A percentile compares a stretch with the other conserved stretches of the same genome.
These are phyloP conservation scores for Rutidosis leptorrhynchoides DNA, from an alignment of 129 eudicot genomes.

Conservation along the genomic window DNA sequence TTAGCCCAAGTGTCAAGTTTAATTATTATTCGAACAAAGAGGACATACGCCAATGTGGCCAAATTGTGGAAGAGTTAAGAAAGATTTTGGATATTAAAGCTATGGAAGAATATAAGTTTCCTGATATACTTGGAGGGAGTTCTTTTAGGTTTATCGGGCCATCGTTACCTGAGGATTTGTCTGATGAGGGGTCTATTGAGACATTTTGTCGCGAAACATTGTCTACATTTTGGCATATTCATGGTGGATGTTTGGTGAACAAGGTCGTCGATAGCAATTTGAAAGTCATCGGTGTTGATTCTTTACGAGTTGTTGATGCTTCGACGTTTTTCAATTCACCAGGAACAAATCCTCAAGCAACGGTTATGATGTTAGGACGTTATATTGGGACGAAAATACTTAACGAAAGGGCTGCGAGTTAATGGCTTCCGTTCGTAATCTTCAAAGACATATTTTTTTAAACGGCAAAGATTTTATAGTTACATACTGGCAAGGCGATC, in stretches of 20 bases:
- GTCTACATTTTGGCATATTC: constrained; percentile 16
- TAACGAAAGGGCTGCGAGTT: background rate
- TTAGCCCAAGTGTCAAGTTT: constrained; percentile 9
- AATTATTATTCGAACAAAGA: background rate
- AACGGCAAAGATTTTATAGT: too few species aligned
- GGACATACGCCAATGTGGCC: constrained; percentile 6
- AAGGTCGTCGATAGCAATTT: constrained; percentile 28
- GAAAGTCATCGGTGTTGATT: constrained; percentile 20
- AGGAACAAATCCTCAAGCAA: constrained; percentile 29
- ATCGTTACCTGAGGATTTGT: constrained; percentile 5
- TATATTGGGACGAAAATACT: constrained; percentile 9
- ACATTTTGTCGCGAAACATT: constrained; percentile 1
- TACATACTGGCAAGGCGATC: too few species aligned
- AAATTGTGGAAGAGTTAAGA: background rate
- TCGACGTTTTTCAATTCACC: constrained; percentile 11
- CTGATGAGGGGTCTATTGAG: background rate
- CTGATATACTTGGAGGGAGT: background rate
- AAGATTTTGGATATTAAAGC: background rate
- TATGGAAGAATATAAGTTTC: constrained; percentile 7
- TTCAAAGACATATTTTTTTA: too few species aligned
- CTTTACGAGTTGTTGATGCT: constrained; percentile 18
- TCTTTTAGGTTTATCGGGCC: background rate
- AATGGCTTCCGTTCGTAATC: too few species aligned
- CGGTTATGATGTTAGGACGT: constrained; percentile 20
- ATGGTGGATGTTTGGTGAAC: constrained; percentile 27